phyloP scores from a whole-genome alignment of 1,139 yeast species.

The Pichia sp. region DNA sequence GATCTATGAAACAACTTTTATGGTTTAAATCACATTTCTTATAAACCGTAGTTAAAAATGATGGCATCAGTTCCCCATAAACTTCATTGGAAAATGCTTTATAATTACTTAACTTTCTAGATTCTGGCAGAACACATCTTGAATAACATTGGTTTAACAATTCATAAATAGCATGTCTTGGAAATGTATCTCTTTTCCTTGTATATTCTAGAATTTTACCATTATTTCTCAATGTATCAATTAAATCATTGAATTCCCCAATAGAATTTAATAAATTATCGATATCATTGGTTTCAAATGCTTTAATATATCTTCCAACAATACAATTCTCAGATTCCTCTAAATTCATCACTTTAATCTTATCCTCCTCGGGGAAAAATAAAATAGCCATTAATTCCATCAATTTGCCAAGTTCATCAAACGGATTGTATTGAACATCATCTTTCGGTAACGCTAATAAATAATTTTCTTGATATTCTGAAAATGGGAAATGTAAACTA shows the following conservation, averaged over 20 bases:
- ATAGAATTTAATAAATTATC: conserved; percentile 32
- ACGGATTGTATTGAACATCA: conserved; percentile 57
- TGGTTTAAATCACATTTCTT: conserved; percentile 54
- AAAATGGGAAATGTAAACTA: conserved; percentile 32
- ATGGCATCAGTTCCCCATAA: conserved; percentile 85
- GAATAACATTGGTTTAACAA: conserved; percentile 66
- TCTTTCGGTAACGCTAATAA: conserved; percentile 36
- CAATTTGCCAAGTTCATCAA: conserved; percentile 61
- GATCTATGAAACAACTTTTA: conserved; percentile 57
- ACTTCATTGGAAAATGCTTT: conserved; percentile 88
- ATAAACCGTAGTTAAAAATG: conserved; percentile 64
- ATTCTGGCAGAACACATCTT: conserved; percentile 72
- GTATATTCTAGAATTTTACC: conserved; percentile 30
- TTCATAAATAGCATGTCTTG: conserved; percentile 60
- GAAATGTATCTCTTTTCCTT: conserved; percentile 36
- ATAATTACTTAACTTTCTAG: conserved; percentile 58
- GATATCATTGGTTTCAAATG: conserved; percentile 35
- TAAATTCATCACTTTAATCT: conserved; percentile 34
- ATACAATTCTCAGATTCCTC: conserved; percentile 38
- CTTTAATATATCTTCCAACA: conserved; percentile 38
- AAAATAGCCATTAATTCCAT: conserved; percentile 43
- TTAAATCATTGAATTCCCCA: conserved; percentile 36
- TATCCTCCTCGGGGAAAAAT: conserved; percentile 41
- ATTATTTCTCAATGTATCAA: conserved; percentile 31
- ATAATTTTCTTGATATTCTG: conserved; percentile 32